Evolutionary conservation across 2,329 filamentous ascomycete genomes (phyloP), one percentile per base, ranked within the genome.

Genomic region (Paracoccidioides lutzii): DNA sequence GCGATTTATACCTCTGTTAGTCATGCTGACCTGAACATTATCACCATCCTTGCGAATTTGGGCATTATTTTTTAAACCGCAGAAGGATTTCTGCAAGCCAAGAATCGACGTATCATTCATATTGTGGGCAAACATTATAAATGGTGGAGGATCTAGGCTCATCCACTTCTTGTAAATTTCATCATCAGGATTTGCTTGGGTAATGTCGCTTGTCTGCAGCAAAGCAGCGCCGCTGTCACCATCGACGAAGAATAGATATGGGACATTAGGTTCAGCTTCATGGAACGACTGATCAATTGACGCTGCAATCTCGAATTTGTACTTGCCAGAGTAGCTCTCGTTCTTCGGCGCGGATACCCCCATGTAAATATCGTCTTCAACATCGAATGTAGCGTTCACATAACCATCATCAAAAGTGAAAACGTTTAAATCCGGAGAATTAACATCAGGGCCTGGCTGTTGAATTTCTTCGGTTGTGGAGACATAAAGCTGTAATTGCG

Each of bases 231-330:
- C 79, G 45, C 81, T 84, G 69, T 97, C 93, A 30, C 88, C 89
- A 65, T 97, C 93, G 53, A 96, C 82, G 71, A 90, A 86, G 62
- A 83, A 80, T 6, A 96, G 75, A 60, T 84, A 80, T 0, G 81
- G 74, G 22, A 75, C 67, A 0, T 69, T 64, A 10, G 73, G 67
- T 59, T 78, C 71, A 60, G 81, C 74, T 40, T 72, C 77, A 70
- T 94, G 85, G 66, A 88, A 96, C 58, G 79, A 86, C 1, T 75
- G 79, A 63, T 95, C 85, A n/a, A 84, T 82, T 1, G 90, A 96
- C 4, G 81, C 87, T 0, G 88, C 89, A 28, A 98, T 73, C 63
- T 94, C 78, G 62, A 90, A 90, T 58, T 84, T 87, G 76, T 89
- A 98, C 4, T 75, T 75, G 1, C 85, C 86, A 0, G 75, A 71